phyloP scores from a whole-genome alignment of 2,329 filamentous ascomycete species.

The Sporothrix luriei region DNA sequence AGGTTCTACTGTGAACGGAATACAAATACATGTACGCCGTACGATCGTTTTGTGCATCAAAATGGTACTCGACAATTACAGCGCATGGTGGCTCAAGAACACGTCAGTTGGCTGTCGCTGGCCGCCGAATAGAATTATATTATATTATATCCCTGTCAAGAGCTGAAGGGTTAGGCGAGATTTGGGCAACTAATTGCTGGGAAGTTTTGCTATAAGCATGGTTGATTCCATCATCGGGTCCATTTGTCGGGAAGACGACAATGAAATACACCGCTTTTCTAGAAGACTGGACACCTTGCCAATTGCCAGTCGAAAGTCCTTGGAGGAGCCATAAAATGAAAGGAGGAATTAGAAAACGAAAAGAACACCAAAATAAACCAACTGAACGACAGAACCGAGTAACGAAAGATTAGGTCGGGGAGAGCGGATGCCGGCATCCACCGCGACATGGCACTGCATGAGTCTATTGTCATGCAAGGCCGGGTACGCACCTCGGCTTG shows the following conservation, averaged over 20 bases:
- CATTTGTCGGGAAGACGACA: not conserved
- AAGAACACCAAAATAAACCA: not conserved
- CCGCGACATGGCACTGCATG: not conserved
- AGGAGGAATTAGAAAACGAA: no score
- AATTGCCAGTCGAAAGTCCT: no score
- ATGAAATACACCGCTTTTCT: slow-evolving; percentile 3
- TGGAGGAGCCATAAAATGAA: no score
- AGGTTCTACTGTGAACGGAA: not conserved
- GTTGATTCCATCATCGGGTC: not conserved
- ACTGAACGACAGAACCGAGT: no score
- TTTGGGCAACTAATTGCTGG: not conserved
- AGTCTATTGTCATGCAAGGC: slow-evolving; percentile 12
- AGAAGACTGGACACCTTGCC: not conserved
- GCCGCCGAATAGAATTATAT: not conserved
- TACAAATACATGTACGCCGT: not conserved
- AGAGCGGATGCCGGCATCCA: slow-evolving; percentile 14
- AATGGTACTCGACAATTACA: no score
- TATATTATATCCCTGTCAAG: not conserved
- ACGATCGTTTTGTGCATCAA: no score
- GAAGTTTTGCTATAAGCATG: not conserved
- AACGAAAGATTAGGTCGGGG: not conserved
- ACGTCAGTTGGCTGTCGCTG: slow-evolving; percentile 18
- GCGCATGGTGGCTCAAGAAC: not conserved
- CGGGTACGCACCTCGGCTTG: not conserved
- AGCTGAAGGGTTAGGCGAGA: slow-evolving; percentile 16